These are phyloP conservation scores for Malassezia japonica DNA, from an alignment of 1,284 basidiomycete species.

Conservation along the genomic window DNA sequence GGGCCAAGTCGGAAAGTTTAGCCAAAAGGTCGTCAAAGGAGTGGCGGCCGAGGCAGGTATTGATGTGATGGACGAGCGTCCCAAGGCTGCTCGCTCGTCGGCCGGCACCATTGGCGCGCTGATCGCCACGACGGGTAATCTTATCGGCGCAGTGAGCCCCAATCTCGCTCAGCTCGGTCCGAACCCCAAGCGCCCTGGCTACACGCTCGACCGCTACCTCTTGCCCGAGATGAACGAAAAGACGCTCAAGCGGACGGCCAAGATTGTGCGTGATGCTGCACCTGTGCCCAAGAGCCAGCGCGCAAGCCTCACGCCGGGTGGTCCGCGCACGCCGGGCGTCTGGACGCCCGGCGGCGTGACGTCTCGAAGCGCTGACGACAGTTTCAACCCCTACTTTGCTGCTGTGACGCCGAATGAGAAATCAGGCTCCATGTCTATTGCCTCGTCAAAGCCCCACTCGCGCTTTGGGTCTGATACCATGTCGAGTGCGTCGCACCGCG, in stretches of 20 bases:
- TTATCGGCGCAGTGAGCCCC: slow-evolving; percentile 45
- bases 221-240: slow-evolving; percentile 47
- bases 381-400: slow-evolving; percentile 11
- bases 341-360: not conserved
- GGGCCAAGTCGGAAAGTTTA: not conserved
- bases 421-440: not conserved
- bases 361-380: not conserved
- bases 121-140: slow-evolving; percentile 62
- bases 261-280: slow-evolving; percentile 44
- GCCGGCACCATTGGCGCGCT: slow-evolving; percentile 66
- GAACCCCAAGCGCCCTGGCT: slow-evolving; percentile 61
- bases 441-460: not conserved
- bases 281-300: slow-evolving; percentile 19
- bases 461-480: not conserved
- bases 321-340: not conserved
- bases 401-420: not conserved
- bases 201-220: slow-evolving; percentile 57
- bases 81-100: slow-evolving; percentile 54
- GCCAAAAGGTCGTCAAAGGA: slow-evolving; percentile 24
- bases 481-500: not conserved
- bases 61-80: slow-evolving; percentile 49
- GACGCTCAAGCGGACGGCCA: slow-evolving; percentile 40
- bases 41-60: slow-evolving; percentile 40
- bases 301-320: not conserved
- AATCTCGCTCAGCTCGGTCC: slow-evolving; percentile 55